A percentile compares a stretch with the other conserved stretches of the same genome.
These are phyloP conservation scores for Aspergillus brasiliensis DNA, from an alignment of 2,329 filamentous ascomycete genomes.

Conservation along the genomic window DNA sequence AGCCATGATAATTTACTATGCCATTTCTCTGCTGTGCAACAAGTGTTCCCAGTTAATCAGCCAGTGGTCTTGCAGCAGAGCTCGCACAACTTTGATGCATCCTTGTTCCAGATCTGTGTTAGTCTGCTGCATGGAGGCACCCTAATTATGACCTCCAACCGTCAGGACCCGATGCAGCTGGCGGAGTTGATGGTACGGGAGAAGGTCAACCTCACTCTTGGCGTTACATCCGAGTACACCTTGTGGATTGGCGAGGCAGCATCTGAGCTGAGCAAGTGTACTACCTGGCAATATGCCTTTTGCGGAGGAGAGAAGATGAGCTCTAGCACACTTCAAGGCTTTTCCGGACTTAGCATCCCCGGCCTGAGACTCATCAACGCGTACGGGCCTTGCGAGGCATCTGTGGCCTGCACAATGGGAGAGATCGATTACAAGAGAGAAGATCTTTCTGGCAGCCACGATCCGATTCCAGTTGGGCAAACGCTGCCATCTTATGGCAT, in stretches of 20 bases:
- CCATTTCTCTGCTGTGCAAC: background rate
- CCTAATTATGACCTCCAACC: background rate
- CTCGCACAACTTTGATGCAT: constrained; percentile 12
- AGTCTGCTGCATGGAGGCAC: constrained; percentile 12
- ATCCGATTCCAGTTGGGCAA: constrained; percentile 7
- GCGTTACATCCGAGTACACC: constrained; percentile 7
- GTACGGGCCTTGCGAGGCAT: constrained; percentile 19
- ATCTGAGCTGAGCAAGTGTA: background rate
- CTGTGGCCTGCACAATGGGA: background rate
- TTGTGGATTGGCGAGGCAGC: constrained; percentile 5
- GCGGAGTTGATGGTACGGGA: constrained; percentile 6
- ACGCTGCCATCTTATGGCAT: constrained; percentile 10
- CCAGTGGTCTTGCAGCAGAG: constrained; percentile 16
- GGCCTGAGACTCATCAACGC: constrained; percentile 6
- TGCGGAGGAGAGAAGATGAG: constrained; percentile 14
- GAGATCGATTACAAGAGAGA: background rate
- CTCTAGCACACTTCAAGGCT: background rate
- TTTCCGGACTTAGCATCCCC: background rate
- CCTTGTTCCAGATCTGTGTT: constrained; percentile 11
- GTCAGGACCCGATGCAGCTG: constrained; percentile 11
- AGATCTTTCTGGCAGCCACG: too few relatives aligned
- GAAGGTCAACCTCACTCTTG: constrained; percentile 7
- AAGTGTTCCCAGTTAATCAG: background rate
- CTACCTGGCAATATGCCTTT: constrained; percentile 9
- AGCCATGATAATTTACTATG: constrained; percentile 1